phyloP scores from a whole-genome alignment of 108 stramenopile species.

The Hondaea fermentalgiana region DNA sequence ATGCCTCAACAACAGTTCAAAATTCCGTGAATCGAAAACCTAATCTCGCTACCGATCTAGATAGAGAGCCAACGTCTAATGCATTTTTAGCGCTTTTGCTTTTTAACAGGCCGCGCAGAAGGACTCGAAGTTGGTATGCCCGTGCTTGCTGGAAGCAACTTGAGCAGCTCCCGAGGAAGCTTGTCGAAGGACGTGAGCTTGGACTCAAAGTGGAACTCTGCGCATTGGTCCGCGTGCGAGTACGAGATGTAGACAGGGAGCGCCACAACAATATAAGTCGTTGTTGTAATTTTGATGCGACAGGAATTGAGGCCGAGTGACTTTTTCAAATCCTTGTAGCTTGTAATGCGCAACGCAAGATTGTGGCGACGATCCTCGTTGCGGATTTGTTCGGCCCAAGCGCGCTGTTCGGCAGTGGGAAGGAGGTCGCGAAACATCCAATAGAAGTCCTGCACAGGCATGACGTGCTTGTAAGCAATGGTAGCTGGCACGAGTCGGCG shows the following conservation, averaged over 20 bases:
- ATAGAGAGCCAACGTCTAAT: too few relatives aligned
- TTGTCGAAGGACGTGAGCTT: neutral
- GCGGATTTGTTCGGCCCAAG: neutral
- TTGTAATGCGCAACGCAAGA: neutral
- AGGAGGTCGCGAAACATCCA: constrained; percentile 1
- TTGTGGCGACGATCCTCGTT: neutral
- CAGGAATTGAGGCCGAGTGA: neutral
- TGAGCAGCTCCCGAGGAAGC: neutral
- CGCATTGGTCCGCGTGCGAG: neutral
- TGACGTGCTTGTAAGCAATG: neutral
- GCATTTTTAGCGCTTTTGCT: neutral
- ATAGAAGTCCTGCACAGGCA: neutral
- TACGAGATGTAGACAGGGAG: neutral
- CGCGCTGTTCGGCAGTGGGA: neutral
- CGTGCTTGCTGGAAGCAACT: neutral
- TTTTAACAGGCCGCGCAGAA: neutral
- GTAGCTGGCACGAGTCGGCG: neutral
- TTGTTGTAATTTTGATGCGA: neutral
- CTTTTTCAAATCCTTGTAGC: neutral
- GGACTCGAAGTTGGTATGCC: neutral
- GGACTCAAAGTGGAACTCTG: neutral
- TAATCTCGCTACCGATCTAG: too few relatives aligned
- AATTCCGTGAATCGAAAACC: too few relatives aligned
- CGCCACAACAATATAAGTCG: neutral
- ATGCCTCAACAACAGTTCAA: too few relatives aligned